These are phyloP conservation scores for Colletotrichum sp. DNA, from an alignment of 2,329 filamentous ascomycete species.

Conservation along the genomic window DNA sequence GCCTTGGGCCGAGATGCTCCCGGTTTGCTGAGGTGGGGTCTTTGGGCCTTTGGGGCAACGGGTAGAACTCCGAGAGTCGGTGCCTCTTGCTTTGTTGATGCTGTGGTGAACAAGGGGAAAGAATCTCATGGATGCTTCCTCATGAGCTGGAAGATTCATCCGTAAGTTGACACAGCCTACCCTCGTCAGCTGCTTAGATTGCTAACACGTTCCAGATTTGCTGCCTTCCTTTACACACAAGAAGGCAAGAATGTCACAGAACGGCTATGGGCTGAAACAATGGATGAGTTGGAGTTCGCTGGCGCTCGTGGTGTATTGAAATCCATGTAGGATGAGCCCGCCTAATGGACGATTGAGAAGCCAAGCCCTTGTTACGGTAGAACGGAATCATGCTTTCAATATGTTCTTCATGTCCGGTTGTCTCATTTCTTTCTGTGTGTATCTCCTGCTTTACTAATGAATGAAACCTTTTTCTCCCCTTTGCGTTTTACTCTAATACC, in stretches of 20 bases:
- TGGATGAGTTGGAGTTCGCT: not conserved
- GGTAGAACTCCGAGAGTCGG: constrained; percentile 38
- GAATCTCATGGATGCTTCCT: not conserved
- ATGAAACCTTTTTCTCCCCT: too few species aligned
- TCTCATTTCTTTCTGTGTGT: too few species aligned
- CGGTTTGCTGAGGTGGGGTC: not conserved
- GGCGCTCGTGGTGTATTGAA: not conserved
- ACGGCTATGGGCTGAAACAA: not conserved
- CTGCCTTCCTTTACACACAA: not conserved
- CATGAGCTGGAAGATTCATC: not conserved
- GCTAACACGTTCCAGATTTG: not conserved
- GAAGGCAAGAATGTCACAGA: not conserved
- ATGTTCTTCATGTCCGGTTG: too few species aligned
- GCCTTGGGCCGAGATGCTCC: constrained; percentile 36
- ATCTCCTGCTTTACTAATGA: too few species aligned
- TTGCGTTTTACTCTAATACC: too few species aligned
- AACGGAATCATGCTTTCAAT: not conserved
- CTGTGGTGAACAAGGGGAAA: not conserved
- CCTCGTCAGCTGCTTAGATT: rapidly evolving
- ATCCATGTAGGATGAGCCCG: not conserved
- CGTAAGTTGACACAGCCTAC: rapidly evolving
- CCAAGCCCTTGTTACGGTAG: not conserved
- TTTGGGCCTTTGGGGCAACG: not conserved
- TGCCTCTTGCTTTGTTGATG: constrained; percentile 28
- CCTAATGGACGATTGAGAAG: too few species aligned